Conservation (phyloP, 1,284 basidiomycete species). For the Porodaedalea pini region DNA sequence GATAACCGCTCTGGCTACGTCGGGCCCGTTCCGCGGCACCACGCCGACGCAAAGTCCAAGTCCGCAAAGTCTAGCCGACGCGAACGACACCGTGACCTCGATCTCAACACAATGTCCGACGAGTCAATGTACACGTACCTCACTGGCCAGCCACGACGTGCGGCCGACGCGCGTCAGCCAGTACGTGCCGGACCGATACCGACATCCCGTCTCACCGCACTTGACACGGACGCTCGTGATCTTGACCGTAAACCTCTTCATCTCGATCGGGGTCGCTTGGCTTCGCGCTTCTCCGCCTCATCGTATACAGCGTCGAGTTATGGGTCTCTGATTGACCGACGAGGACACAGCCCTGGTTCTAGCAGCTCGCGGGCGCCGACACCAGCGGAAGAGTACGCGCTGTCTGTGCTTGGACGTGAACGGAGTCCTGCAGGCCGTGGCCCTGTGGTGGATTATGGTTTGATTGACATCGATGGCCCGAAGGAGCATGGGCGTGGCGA, state of each 20-base stretch:
- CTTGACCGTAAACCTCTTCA: too few relatives aligned
- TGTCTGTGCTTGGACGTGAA: slow-evolving; percentile 33
- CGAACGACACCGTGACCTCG: slow-evolving; percentile 20
- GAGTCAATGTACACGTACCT: slow-evolving; percentile 65
- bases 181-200: slow-evolving; percentile 43
- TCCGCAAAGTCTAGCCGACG: slow-evolving; percentile 13
- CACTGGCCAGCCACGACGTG: slow-evolving; percentile 55
- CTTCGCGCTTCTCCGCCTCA: slow-evolving; percentile 8
- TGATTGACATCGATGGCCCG: slow-evolving; percentile 12
- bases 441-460: not conserved
- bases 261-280: not conserved
- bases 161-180: slow-evolving; percentile 66
- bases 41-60: slow-evolving; percentile 9
- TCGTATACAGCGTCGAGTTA: slow-evolving; percentile 25
- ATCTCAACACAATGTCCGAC: slow-evolving; percentile 42
- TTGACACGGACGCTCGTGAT: slow-evolving; percentile 37
- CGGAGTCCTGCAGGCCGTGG: not conserved
- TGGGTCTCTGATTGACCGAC: slow-evolving; percentile 28
- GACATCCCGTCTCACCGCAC: slow-evolving; percentile 38
- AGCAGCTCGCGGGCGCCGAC: slow-evolving; percentile 33
- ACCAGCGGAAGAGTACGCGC: slow-evolving; percentile 59
- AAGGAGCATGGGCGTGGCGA: slow-evolving; percentile 25
- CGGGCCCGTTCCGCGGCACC: slow-evolving; percentile 21
- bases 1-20: slow-evolving; percentile 10
- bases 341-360: slow-evolving; percentile 22